phyloP scores from a whole-genome alignment of 1,284 basidiomycete genomes.

The Leccinum pachyderme region DNA sequence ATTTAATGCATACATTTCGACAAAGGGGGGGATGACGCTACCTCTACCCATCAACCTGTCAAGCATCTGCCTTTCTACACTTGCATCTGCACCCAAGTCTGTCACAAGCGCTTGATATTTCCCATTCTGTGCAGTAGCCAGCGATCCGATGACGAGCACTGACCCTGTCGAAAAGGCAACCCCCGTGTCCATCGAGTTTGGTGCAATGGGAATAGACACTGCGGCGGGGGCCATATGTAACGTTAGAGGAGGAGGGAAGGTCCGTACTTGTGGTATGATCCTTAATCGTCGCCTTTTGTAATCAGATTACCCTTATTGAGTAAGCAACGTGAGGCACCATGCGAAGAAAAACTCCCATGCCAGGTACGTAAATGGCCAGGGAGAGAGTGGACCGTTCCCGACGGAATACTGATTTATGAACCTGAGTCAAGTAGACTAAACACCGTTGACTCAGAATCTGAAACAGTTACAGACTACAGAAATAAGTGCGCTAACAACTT shows the following conservation, averaged over 20 bases:
- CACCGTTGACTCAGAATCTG: too few species aligned
- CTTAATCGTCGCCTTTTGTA: slow-evolving; percentile 8
- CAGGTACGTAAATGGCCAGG: neutral
- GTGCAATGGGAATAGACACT: slow-evolving; percentile 15
- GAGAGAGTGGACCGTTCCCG: too few species aligned
- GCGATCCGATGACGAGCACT: slow-evolving; percentile 71
- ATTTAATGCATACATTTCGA: slow-evolving; percentile 12
- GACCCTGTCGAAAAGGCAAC: slow-evolving; percentile 37
- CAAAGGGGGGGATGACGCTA: slow-evolving; percentile 33
- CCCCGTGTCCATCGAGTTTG: slow-evolving; percentile 2
- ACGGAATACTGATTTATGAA: too few species aligned
- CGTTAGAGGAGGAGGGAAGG: neutral
- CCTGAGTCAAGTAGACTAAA: too few species aligned
- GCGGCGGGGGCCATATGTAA: slow-evolving; percentile 60
- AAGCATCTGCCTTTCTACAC: slow-evolving; percentile 67
- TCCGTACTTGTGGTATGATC: neutral
- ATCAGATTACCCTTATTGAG: slow-evolving; percentile 25
- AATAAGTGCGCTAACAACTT: slow-evolving; percentile 5
- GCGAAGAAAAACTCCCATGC: neutral
- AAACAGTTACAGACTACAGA: neutral
- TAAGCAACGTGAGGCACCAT: slow-evolving; percentile 15
- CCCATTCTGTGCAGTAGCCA: slow-evolving; percentile 69
- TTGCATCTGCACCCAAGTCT: slow-evolving; percentile 47
- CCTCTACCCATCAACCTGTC: slow-evolving; percentile 76
- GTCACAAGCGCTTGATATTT: slow-evolving; percentile 69